Evolutionary conservation across 2,329 filamentous ascomycete genomes (phyloP).

Genomic region (Dactylellina parvicollis): DNA sequence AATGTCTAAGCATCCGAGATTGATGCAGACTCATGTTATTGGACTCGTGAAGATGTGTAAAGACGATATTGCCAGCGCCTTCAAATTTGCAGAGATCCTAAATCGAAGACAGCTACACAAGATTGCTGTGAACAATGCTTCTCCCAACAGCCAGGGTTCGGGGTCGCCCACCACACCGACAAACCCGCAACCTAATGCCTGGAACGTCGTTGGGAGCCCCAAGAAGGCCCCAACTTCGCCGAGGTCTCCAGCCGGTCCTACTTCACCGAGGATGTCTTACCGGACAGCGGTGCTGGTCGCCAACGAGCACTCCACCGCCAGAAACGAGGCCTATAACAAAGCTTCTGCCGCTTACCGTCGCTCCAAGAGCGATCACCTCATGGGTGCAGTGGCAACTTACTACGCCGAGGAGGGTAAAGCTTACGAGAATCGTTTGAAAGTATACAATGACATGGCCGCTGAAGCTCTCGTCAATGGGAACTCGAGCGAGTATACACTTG

Average conservation of each 20-base stretch:
- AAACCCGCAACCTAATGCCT: slow-evolving; percentile 4
- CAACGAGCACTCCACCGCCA: slow-evolving; percentile 38
- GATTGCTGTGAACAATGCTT: slow-evolving; percentile 10
- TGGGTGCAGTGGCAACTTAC: slow-evolving; percentile 57
- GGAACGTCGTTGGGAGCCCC: slow-evolving; percentile 20
- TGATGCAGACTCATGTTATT: slow-evolving; percentile 49
- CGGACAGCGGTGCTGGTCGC: slow-evolving; percentile 21
- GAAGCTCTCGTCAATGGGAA: slow-evolving; percentile 54
- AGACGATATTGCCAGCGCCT: slow-evolving; percentile 56
- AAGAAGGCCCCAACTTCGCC: slow-evolving; percentile 3
- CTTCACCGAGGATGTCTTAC: slow-evolving; percentile 35
- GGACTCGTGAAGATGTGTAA: slow-evolving; percentile 55
- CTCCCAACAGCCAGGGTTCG: background rate
- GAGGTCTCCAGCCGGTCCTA: slow-evolving; percentile 49
- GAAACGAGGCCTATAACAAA: slow-evolving; percentile 56
- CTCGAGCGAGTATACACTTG: slow-evolving; percentile 51
- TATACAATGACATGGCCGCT: slow-evolving; percentile 53
- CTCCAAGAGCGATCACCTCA: slow-evolving; percentile 55
- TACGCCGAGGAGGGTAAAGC: slow-evolving; percentile 56
- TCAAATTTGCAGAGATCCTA: slow-evolving; percentile 56
- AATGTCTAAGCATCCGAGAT: slow-evolving; percentile 23
- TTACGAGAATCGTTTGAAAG: slow-evolving; percentile 50
- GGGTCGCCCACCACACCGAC: slow-evolving; percentile 16
- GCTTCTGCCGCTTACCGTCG: slow-evolving; percentile 56
- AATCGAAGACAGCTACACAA: slow-evolving; percentile 45